A percentile compares a stretch with the other conserved stretches of the same genome.
phyloP scores from a whole-genome alignment of 1,284 basidiomycete genomes.

The Mycena citricolor region DNA sequence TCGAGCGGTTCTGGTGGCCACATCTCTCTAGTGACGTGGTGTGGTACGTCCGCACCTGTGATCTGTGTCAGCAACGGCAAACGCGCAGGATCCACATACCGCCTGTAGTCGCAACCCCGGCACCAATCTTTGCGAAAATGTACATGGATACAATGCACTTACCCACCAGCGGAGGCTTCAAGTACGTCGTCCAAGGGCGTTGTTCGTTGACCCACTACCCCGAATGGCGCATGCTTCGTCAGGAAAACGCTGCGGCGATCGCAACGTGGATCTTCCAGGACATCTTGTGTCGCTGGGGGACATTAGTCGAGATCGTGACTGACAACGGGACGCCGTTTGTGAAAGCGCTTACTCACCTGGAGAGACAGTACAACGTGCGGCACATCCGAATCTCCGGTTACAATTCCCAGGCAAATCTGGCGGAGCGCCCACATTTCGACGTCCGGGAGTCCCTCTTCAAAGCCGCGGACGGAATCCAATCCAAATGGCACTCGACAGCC shows the following conservation, averaged over 20 bases:
- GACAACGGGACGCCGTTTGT: slow-evolving; percentile 35
- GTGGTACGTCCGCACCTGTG: background rate
- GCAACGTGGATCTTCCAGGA: slow-evolving; percentile 26
- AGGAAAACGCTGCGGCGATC: slow-evolving; percentile 21
- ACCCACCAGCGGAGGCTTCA: slow-evolving; percentile 24
- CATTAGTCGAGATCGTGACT: slow-evolving; percentile 30
- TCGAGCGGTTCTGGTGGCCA: slow-evolving; percentile 10
- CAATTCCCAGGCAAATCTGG: slow-evolving; percentile 41
- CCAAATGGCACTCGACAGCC: too few species aligned
- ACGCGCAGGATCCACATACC: slow-evolving; percentile 16
- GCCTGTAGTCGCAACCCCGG: slow-evolving; percentile 29
- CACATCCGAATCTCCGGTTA: slow-evolving; percentile 44
- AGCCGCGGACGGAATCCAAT: slow-evolving; percentile 30
- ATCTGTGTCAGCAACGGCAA: background rate
- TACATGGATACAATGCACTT: slow-evolving; percentile 32
- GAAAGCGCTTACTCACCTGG: slow-evolving; percentile 30
- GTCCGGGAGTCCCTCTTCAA: slow-evolving; percentile 38
- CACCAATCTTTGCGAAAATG: slow-evolving; percentile 31
- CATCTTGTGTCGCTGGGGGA: slow-evolving; percentile 8
- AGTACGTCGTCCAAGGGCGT: slow-evolving; percentile 25
- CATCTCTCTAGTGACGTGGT: background rate
- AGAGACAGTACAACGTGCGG: slow-evolving; percentile 32
- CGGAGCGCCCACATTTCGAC: slow-evolving; percentile 37
- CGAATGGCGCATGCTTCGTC: slow-evolving; percentile 22
- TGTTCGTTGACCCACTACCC: slow-evolving; percentile 25